Base-by-base conservation (phyloP, 768 basidiomycete species). In the Erythrobasidium yunnanense region DNA sequence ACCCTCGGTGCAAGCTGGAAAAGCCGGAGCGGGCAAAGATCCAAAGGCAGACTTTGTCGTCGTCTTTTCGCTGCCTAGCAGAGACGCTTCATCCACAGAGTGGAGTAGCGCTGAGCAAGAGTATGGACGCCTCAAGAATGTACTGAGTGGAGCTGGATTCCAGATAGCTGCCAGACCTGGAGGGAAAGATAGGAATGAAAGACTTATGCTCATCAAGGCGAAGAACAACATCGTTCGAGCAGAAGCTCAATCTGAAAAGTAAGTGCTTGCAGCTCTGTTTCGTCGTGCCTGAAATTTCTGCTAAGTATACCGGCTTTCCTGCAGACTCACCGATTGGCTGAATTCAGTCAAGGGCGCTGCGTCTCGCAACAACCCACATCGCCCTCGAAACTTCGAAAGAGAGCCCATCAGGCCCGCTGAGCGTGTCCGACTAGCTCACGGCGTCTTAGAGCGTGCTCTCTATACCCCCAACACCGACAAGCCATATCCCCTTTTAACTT, bases 401-500 rank as follows among this genome's bases (percentile, higher is more conserved):
- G 49, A 69, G 0, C 70, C 71, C 0, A 76, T 87, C 29, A 83
- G 83, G 0, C 81, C 86, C 4, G 84, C 88, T 0, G 86, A 90
- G 72, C 83, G 86, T n/a, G 78, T 91, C 22, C 83, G 89, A n/a
- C 81, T 90, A 30, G 81, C 90, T 0, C 80, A 90, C 71, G 74
- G 80, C 5, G 86, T 85, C 73, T 78, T 91, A 67, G 83, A 88
- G 1, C 57, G 62, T 27, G 54, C 68, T 45, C 18, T 17, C 20
- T 2, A 30, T 23, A 27, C 17, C 25, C 18, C 42, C 23, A 33
- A 8, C 11, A 20, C 17, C 46, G 57, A 50, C n/a, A 76, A 81
- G 15, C 82, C 84, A 56, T 96, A 89, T 88, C 81, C 84, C 69
- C 83, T 87, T 54, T 81, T 95, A 6, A 84, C 88, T 71, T 83